Evolutionary conservation across 306 rosid species (phyloP).

Genomic region (Gillenia trifoliata): DNA sequence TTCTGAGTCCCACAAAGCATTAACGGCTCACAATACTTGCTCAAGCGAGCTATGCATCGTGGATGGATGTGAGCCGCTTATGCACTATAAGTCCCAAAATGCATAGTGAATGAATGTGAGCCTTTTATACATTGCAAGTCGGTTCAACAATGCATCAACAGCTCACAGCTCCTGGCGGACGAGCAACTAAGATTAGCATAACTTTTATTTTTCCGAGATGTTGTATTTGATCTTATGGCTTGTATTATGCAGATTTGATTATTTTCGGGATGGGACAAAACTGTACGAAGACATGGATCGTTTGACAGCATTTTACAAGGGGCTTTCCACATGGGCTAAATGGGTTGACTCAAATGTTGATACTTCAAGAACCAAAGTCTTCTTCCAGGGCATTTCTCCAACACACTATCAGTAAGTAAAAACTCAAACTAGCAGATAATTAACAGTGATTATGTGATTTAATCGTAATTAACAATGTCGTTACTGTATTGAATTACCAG

Average conservation of each 20-base stretch:
- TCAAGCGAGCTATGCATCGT: no score
- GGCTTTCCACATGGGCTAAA: constrained; percentile 78
- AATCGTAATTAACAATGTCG: background rate
- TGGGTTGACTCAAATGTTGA: constrained; percentile 89
- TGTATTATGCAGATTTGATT: constrained; percentile 64
- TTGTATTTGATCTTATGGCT: background rate
- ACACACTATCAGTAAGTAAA: constrained; percentile 79
- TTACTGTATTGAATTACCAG: constrained; percentile 30
- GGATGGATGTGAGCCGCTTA: no score
- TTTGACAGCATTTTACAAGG: constrained; percentile 59
- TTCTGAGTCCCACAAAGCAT: no score
- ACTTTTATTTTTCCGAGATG: no score
- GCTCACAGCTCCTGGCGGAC: background rate
- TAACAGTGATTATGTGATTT: background rate
- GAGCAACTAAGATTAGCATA: no score
- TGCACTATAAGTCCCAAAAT: no score
- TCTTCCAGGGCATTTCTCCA: constrained; percentile 96
- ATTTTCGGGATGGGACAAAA: constrained; percentile 56
- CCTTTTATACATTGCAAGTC: background rate
- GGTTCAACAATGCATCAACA: background rate
- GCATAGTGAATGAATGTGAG: background rate
- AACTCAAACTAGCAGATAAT: background rate
- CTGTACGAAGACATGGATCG: constrained; percentile 74
- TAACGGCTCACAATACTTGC: no score
- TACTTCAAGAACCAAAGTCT: constrained; percentile 61